Evolutionary conservation across 768 basidiomycete species (phyloP), one percentile per base, ranked within the genome.

Genomic region (Hypholoma sublateritium): DNA sequence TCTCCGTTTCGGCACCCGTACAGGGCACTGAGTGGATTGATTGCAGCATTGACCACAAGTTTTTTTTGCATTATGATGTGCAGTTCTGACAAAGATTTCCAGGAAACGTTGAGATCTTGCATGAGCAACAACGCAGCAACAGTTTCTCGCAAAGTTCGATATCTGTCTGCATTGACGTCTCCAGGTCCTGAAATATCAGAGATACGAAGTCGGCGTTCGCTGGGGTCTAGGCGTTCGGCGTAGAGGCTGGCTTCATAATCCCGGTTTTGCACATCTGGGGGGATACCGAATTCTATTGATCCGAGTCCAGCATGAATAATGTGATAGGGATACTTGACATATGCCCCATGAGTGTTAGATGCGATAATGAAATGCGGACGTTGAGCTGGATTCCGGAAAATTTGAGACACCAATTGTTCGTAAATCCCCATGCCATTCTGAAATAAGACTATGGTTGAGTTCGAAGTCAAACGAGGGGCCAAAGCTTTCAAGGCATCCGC

Each of bases 381-480:
- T 25, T 78, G 75, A 34, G 77, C 69, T 21, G 86, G 80, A 68
- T 94, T 88, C 17, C 80, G 86, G 69, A 94, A 98, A 42, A 93
- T 63, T 5, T 79, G 63, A 5, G 73, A 65, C 16, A 92, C 69
- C 47, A 97, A 78, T 58, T 84, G 74, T 62, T 98, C 95, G 70
- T 93, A 91, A 8, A 95, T 74, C 11, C 94, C 96, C 86, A 97
- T 91, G 22, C 96, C 96, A 68, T 96, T 96, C 66, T 96, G 92
- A 52, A 98, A 72, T n/a, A 99, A 81, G 2, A 96, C 91, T 61
- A 98, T 86, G 35, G 95, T 96, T 43, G 88, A 89, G 49, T 80
- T 70, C 0, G 79, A 67, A 4, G 80, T 76, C 17, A 98, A 72
- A 16, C 93, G 83, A 12, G 82, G 83, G 16, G 80, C 71, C 54